Evolutionary conservation across 129 eudicot genomes (phyloP).

Genomic region (Sambucus nigra): DNA sequence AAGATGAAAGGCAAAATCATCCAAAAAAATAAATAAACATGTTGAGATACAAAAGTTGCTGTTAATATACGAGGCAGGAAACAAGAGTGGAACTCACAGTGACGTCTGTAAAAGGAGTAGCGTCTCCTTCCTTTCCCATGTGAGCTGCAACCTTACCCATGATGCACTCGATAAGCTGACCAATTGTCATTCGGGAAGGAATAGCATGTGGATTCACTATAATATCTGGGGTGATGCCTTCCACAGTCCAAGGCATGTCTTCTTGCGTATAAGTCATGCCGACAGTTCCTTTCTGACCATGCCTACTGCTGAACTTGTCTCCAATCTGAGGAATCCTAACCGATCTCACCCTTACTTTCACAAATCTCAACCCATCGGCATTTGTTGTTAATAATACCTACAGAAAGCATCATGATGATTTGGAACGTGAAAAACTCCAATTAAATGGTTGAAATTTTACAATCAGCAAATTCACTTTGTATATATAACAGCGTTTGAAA

Average conservation of each 20-base stretch:
- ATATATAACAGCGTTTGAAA: too few relatives aligned
- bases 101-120: constrained; percentile 52
- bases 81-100: constrained; percentile 29
- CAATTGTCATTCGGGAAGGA: constrained; percentile 38
- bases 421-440: too few relatives aligned
- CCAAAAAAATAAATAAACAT: too few relatives aligned
- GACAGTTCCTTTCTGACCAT: constrained; percentile 37
- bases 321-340: constrained; percentile 39
- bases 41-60: too few relatives aligned
- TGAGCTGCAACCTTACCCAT: constrained; percentile 39
- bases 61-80: neutral
- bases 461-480: too few relatives aligned
- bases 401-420: neutral
- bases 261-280: constrained; percentile 40
- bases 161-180: constrained; percentile 34
- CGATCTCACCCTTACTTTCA: constrained; percentile 45
- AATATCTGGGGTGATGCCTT: constrained; percentile 34
- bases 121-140: constrained; percentile 31
- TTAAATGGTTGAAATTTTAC: too few relatives aligned
- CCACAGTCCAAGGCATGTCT: constrained; percentile 33
- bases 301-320: constrained; percentile 56
- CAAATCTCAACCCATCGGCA: constrained; percentile 53
- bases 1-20: too few relatives aligned
- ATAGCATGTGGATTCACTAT: constrained; percentile 44
- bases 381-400: constrained; percentile 48